phyloP scores from a whole-genome alignment of 306 rosid genomes.

The Argentina anserina region DNA sequence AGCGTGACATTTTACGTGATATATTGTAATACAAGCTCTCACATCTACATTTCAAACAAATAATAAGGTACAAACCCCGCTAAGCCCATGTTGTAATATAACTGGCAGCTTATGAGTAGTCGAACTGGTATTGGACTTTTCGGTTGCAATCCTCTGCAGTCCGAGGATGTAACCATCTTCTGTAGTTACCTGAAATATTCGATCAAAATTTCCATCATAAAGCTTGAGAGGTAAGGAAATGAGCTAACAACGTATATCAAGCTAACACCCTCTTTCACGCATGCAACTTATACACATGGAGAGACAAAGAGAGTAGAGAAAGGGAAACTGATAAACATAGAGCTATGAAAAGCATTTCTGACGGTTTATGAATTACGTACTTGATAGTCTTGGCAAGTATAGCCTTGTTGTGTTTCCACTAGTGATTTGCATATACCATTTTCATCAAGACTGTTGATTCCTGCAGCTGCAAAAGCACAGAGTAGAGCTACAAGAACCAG shows the following conservation, averaged over 20 bases:
- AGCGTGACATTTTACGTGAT: not conserved
- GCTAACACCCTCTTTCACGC: not conserved
- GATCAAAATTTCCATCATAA: not conserved
- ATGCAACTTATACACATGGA: not conserved
- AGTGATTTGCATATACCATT: constrained; percentile 46
- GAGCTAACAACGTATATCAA: not conserved
- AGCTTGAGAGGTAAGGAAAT: not conserved
- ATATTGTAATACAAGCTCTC: not conserved
- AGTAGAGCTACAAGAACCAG: constrained; percentile 1
- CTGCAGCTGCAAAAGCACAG: constrained; percentile 2
- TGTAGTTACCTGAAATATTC: constrained; percentile 48
- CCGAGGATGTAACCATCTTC: constrained; percentile 62
- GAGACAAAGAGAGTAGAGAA: not conserved
- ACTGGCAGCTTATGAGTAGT: constrained; percentile 39
- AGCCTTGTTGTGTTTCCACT: constrained; percentile 58
- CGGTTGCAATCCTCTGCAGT: constrained; percentile 48
- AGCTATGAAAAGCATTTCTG: not conserved
- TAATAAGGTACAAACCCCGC: constrained; percentile 31
- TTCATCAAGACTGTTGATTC: not conserved
- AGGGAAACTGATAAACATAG: not conserved
- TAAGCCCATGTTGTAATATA: constrained; percentile 65
- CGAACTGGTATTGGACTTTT: constrained; percentile 26
- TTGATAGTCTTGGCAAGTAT: constrained; percentile 47
- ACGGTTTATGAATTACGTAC: constrained; percentile 19
- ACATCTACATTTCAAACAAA: not conserved